Evolutionary conservation across 2,329 filamentous ascomycete species (phyloP), one percentile per base, ranked within the genome.

Genomic region (Beauveria varroae): DNA sequence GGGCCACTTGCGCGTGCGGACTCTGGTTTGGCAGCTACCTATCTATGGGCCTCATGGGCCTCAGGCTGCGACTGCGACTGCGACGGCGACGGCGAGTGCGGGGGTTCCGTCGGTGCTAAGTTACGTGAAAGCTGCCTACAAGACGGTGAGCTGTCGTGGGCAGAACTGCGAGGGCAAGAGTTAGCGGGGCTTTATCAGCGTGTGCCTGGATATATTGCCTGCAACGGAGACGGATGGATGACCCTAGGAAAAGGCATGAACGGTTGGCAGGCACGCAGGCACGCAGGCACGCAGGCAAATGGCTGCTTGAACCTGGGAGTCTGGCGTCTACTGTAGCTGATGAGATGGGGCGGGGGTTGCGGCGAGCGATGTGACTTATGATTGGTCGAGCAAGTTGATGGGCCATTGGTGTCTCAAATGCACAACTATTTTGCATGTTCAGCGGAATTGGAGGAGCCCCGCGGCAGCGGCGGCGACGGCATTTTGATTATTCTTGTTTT

Each of bases 1-100:
- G 46, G 18, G 44, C 55, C 7, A 50, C 55, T 8, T 28, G 55
- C 20, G 28, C 55, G n/a, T 57, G 50, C 46, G 43, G 30, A 8
- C 34, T 57, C 14, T 41, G 41, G 44, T 57, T 41, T 20, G 49
- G 55, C 55, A 22, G 44, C 41, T 9, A 30, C n/a, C n/a, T n/a
- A n/a, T n/a, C n/a, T 44, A 57, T 58, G 56, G 34, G 44, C 22
- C 56, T 58, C n/a, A 34, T 50, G 55, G 55, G 44, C 20, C 55
- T 57, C 26, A 44, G 44, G 8, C 30, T 41, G 55, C 14, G 56
- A 16, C 46, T 58, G 22, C 30, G 46, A 10, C 34, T 3, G 30
- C 44, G 3, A 30, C 49, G 30, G 8, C 16, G 28, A 14, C 30
- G 44, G 8, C 18, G 20, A n/a, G 22, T 16, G 22, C 26, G 16